Evolutionary conservation across 805 yeast species (phyloP), one percentile per base, ranked within the genome.

Genomic region (Cyberlindnera suaveolens): DNA sequence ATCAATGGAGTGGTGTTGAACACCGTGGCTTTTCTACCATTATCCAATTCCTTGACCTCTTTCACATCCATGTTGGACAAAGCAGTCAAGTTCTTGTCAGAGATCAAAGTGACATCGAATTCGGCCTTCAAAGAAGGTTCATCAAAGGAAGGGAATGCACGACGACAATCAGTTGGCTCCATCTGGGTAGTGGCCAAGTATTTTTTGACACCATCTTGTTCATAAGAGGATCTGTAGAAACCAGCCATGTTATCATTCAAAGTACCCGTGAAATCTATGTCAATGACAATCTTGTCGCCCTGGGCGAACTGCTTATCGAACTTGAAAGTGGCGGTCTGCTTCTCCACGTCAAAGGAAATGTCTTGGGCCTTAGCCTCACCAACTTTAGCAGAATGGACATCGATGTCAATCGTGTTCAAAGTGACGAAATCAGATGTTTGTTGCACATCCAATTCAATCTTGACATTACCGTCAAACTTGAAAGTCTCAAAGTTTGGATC

Each of bases 61-160:
- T 70, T 72, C 23, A 71, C 81, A 60, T 80, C 84, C 87, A 80
- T 81, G 66, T 82, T 82, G 31, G 86, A 80, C 56, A 82, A 69
- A 53, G 80, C 77, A 34, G 82, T 80, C 53, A 79, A 67, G 29
- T 68, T 60, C 49, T 70, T 67, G 50, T 72, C 72, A 38, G 84
- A 75, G 45, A 82, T 70, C 59, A 85, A 69, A 32, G 80, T 66
- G 45, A 85, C 69, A 44, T 78, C 82, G 56, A 82, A 85, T 40
- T 78, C 70, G 19, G 93, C 87, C 66, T 85, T 85, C 46, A 82
- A 72, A 44, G 85, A 78, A 18, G 95, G 95, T 61, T 85, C 93
- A 63, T 85, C 95, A 56, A 81, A 83, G 58, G 85, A 84, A 30
- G 95, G 95, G 72, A 85, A 85, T 9, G 93, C 93, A 56, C 88